phyloP scores from a whole-genome alignment of 352 stramenopile species.

The Pythium oligandrum region DNA sequence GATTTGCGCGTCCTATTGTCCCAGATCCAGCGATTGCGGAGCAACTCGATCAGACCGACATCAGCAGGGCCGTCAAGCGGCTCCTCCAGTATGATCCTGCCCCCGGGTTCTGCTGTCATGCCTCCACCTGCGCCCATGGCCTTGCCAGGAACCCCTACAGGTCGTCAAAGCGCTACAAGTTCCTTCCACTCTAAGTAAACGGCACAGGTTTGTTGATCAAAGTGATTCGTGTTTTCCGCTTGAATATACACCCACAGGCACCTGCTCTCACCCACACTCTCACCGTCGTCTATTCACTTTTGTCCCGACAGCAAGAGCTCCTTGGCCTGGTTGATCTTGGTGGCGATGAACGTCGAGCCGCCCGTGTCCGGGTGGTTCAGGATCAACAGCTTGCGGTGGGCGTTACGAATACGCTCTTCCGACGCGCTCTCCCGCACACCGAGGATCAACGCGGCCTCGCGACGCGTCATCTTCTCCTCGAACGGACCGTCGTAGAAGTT shows the following conservation, averaged over 20 bases:
- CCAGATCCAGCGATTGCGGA: slow-evolving; percentile 28
- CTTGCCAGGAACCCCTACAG: too few relatives aligned
- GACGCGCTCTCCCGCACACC: slow-evolving; percentile 95
- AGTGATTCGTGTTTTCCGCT: too few relatives aligned
- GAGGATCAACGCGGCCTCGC: slow-evolving; percentile 98
- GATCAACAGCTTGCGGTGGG: slow-evolving; percentile 97
- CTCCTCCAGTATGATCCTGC: too few relatives aligned
- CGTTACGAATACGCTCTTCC: slow-evolving; percentile 96
- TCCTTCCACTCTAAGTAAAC: too few relatives aligned
- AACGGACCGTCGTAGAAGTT: slow-evolving; percentile 97
- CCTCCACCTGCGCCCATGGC: too few relatives aligned
- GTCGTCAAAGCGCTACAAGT: too few relatives aligned
- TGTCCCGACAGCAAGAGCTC: slow-evolving; percentile 88
- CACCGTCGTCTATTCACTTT: slow-evolving; percentile 6
- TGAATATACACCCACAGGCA: too few relatives aligned
- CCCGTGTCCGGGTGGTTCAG: slow-evolving; percentile 99
- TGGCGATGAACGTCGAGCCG: slow-evolving; percentile 97
- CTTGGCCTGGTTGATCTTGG: slow-evolving; percentile 99
- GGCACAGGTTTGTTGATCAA: too few relatives aligned
- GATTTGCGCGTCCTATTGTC: slow-evolving; percentile 14
- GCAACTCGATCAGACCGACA: slow-evolving; percentile 1
- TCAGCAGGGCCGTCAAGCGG: neutral
- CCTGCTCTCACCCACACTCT: too few relatives aligned
- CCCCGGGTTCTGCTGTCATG: too few relatives aligned
- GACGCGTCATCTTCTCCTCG: slow-evolving; percentile 98